phyloP scores from a whole-genome alignment of 2,329 filamentous ascomycete species.

The Plenodomus lindquistii region DNA sequence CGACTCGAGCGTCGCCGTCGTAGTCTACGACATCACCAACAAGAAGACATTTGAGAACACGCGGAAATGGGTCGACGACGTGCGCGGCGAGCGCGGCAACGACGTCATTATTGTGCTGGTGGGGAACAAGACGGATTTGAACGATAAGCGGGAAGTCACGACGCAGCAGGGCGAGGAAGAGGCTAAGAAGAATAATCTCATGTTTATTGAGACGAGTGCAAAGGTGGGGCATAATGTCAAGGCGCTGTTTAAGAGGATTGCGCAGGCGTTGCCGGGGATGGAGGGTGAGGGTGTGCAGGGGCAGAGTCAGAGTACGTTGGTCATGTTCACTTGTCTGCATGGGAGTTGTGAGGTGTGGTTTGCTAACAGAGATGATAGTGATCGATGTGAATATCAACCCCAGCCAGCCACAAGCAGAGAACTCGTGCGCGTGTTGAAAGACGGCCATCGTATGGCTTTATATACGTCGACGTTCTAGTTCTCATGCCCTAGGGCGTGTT shows the following conservation, averaged over 20 bases:
- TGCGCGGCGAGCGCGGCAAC: constrained; percentile 92
- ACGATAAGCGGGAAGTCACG: constrained; percentile 97
- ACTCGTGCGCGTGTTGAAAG: constrained; percentile 42
- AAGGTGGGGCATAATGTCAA: constrained; percentile 99
- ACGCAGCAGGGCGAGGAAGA: constrained; percentile 96
- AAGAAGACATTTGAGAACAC: constrained; percentile 98
- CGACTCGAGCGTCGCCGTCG: constrained; percentile 95
- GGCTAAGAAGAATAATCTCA: constrained; percentile 94
- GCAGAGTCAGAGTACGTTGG: constrained; percentile 74
- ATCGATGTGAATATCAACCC: constrained; percentile 90
- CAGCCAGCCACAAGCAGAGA: constrained; percentile 65
- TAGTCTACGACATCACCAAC: constrained; percentile 98
- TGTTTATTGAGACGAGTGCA: constrained; percentile 99
- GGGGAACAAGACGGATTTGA: constrained; percentile 98
- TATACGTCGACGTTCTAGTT: constrained; percentile 11
- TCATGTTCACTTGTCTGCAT: neutral
- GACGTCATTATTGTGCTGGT: constrained; percentile 99
- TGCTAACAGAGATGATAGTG: constrained; percentile 57
- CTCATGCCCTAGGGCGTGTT: constrained; percentile 33
- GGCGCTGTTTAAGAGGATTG: constrained; percentile 95
- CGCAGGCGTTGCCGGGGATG: constrained; percentile 96
- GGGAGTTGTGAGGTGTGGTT: neutral
- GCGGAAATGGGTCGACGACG: constrained; percentile 98
- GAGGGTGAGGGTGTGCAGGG: constrained; percentile 82
- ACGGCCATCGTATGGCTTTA: neutral